Percentiles rank a stretch among this genome's conserved stretches.
Evolutionary conservation across 1,284 basidiomycete species (phyloP).

Genomic region (Tilletia caries): DNA sequence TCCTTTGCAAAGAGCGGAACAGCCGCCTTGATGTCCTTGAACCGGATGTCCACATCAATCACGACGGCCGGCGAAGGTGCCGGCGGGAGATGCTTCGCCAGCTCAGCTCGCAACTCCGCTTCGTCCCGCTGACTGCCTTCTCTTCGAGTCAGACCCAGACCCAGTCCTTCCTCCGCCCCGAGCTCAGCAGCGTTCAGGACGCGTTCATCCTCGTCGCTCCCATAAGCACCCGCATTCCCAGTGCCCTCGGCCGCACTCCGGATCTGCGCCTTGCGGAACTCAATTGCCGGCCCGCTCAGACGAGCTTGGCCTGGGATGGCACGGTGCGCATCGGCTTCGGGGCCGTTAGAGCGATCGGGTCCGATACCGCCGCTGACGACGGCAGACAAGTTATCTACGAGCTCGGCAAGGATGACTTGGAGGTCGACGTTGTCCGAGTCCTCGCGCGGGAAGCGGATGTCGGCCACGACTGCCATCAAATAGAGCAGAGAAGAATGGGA

Average conservation of each 20-base stretch:
- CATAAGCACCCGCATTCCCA: neutral
- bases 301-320: conserved; percentile 79
- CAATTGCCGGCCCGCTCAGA: conserved; percentile 79
- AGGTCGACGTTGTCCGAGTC: conserved; percentile 71
- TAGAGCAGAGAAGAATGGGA: neutral
- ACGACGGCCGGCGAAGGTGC: conserved; percentile 57
- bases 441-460: conserved; percentile 92
- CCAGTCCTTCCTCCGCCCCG: conserved; percentile 15
- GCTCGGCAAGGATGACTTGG: conserved; percentile 76
- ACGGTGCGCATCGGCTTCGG: conserved; percentile 28
- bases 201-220: conserved; percentile 41
- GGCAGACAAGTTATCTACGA: conserved; percentile 72
- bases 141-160: neutral
- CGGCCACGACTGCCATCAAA: conserved; percentile 69
- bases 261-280: conserved; percentile 61
- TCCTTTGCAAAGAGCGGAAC: conserved; percentile 64
- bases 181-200: neutral
- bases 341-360: conserved; percentile 16
- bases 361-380: conserved; percentile 36
- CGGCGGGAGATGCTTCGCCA: conserved; percentile 19
- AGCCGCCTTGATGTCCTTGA: conserved; percentile 91
- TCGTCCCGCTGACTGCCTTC: conserved; percentile 13
- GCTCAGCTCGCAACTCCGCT: conserved; percentile 4
- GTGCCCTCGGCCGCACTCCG: neutral
- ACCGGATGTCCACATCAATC: conserved; percentile 90